A percentile compares a stretch with the other conserved stretches of the same genome.
phyloP scores from a whole-genome alignment of 805 yeast species.

The Zygotorulaspora chibaensis region DNA sequence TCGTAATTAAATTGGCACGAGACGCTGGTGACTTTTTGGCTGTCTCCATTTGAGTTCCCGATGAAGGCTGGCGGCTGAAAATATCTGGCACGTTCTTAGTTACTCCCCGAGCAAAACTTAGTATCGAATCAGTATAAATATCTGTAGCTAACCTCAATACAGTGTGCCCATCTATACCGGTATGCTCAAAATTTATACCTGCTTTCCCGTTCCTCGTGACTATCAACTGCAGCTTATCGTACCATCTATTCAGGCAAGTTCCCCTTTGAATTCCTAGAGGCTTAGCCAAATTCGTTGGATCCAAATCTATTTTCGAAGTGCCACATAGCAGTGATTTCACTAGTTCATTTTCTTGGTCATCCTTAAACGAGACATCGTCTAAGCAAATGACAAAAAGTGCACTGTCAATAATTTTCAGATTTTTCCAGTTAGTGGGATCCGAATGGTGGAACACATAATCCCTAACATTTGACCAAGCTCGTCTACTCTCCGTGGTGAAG shows the following conservation, averaged over 20 bases:
- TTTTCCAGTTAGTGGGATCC: conserved; percentile 58
- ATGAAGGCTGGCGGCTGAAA: conserved; percentile 12
- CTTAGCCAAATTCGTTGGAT: conserved; percentile 13
- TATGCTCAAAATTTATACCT: conserved; percentile 89
- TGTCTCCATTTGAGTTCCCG: conserved; percentile 3
- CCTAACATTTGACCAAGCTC: conserved; percentile 80
- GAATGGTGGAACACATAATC: conserved; percentile 40
- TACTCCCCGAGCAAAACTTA: conserved; percentile 79
- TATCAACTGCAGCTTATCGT: conserved; percentile 84
- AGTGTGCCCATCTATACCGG: conserved; percentile 95
- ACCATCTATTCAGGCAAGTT: conserved; percentile 93
- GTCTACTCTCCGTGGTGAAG: conserved; percentile 82
- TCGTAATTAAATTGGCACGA: conserved; percentile 47
- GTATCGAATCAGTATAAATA: conserved; percentile 84
- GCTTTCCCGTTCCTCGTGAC: conserved; percentile 87
- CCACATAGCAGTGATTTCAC: conserved; percentile 89
- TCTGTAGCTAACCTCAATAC: conserved; percentile 84
- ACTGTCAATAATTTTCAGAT: conserved; percentile 68
- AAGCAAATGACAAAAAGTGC: conserved; percentile 80
- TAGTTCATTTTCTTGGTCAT: conserved; percentile 56
- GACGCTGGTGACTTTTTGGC: background rate
- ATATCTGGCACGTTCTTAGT: conserved; percentile 49
- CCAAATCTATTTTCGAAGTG: conserved; percentile 62
- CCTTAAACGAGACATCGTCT: conserved; percentile 58
- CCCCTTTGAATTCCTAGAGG: conserved; percentile 78